Evolutionary conservation across 768 basidiomycete species (phyloP).

Genomic region (Phaffia tasmanica): DNA sequence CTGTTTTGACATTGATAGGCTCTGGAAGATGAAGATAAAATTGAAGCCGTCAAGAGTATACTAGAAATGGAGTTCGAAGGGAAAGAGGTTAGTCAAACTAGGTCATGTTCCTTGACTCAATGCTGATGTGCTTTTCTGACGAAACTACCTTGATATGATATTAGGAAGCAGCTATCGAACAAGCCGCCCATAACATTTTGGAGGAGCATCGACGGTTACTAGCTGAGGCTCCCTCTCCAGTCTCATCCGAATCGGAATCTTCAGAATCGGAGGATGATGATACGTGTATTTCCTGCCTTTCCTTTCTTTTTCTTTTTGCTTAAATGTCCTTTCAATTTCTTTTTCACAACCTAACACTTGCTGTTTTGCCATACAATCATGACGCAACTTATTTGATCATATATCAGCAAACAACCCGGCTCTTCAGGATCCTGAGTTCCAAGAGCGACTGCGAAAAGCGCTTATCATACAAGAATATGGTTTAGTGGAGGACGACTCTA

Average conservation of each 20-base stretch:
- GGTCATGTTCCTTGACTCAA: neutral
- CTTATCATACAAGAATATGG: conserved; percentile 22
- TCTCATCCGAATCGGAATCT: neutral
- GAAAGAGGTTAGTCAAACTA: conserved; percentile 6
- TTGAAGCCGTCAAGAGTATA: conserved; percentile 24
- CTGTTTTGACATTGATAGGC: neutral
- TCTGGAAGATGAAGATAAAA: conserved; percentile 26
- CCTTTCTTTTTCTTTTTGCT: neutral
- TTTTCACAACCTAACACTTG: neutral
- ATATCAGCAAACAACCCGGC: neutral
- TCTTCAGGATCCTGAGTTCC: conserved; percentile 1
- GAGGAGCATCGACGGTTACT: conserved; percentile 14
- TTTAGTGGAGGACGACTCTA: conserved; percentile 15
- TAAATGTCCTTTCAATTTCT: neutral
- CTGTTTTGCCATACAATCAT: neutral
- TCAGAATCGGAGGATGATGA: conserved; percentile 2
- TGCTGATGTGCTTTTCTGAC: conserved; percentile 4
- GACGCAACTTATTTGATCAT: neutral
- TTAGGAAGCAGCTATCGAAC: conserved; percentile 4
- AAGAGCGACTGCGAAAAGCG: neutral
- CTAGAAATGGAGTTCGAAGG: conserved; percentile 15
- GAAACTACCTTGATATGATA: neutral
- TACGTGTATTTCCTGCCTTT: neutral
- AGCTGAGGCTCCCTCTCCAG: conserved; percentile 2
- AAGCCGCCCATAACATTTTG: conserved; percentile 10